Percentiles rank a stretch among this genome's conserved stretches.
These are phyloP conservation scores for Cladosporium oxysporum DNA, from an alignment of 2,329 filamentous ascomycete genomes.

Conservation along the genomic window DNA sequence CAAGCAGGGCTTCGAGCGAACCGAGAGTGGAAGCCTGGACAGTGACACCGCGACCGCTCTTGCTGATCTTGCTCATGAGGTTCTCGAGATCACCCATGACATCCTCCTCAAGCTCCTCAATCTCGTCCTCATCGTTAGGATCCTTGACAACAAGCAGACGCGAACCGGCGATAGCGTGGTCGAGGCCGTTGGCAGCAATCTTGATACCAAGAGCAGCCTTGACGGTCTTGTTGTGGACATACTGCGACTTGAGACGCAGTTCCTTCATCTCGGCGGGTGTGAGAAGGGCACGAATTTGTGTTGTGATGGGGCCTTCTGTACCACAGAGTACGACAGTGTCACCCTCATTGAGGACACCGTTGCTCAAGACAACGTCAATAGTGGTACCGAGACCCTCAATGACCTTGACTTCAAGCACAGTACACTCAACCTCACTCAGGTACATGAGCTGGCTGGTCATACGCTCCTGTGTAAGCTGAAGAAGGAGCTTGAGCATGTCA, in stretches of 20 bases:
- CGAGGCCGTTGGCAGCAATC: constrained; percentile 93
- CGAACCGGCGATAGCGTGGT: constrained; percentile 94
- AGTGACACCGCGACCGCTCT: constrained; percentile 88
- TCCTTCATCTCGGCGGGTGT: constrained; percentile 93
- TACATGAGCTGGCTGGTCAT: constrained; percentile 99
- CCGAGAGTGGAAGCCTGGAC: constrained; percentile 97
- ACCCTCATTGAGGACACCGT: constrained; percentile 91
- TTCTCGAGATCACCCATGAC: constrained; percentile 93
- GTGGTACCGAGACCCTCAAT: constrained; percentile 99
- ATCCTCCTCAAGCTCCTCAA: constrained; percentile 90
- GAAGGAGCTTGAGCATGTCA: constrained; percentile 95
- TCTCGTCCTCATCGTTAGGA: constrained; percentile 76
- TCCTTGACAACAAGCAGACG: constrained; percentile 90
- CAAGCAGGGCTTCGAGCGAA: constrained; percentile 90
- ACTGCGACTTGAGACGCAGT: constrained; percentile 89
- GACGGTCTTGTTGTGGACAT: constrained; percentile 99
- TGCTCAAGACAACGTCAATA: constrained; percentile 94
- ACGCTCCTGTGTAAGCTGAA: constrained; percentile 90
- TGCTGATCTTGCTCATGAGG: constrained; percentile 87
- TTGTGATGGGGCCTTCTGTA: constrained; percentile 93
- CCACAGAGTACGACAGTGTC: constrained; percentile 94
- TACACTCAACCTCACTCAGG: constrained; percentile 94
- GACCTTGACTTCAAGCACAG: constrained; percentile 97
- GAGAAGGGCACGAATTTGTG: constrained; percentile 90
- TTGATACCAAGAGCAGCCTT: constrained; percentile 98